Evolutionary conservation across 2,329 filamentous ascomycete species (phyloP).

Genomic region (Diaporthe citriasiana): DNA sequence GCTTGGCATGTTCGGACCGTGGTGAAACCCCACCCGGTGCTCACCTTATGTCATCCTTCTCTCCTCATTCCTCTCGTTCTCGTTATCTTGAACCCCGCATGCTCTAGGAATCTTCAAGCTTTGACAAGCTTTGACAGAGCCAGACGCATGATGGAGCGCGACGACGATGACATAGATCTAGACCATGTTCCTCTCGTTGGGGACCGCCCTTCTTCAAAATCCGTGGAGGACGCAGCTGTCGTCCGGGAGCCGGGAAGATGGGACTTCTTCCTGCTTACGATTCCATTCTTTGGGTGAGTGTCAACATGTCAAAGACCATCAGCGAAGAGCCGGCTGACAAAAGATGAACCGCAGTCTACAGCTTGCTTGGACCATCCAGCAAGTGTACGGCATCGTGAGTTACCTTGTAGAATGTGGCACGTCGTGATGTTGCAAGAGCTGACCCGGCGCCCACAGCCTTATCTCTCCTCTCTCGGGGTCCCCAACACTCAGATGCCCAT

Average conservation of each 20-base stretch:
- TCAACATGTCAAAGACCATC: no score
- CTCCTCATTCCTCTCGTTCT: not conserved
- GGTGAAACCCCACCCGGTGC: slow-evolving; percentile 11
- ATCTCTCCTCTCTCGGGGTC: slow-evolving; percentile 10
- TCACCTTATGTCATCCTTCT: not conserved
- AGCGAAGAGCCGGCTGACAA: not conserved
- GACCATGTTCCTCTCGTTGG: slow-evolving; percentile 9
- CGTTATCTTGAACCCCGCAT: not conserved
- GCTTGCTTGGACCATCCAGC: slow-evolving; percentile 21
- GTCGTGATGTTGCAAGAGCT: not conserved
- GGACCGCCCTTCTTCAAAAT: not conserved
- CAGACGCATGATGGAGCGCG: slow-evolving; percentile 8
- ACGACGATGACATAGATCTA: not conserved
- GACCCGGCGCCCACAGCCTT: not conserved
- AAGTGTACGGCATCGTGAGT: slow-evolving; percentile 25
- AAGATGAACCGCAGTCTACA: not conserved
- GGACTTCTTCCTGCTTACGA: slow-evolving; percentile 17
- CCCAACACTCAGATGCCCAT: slow-evolving; percentile 27
- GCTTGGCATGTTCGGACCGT: slow-evolving; percentile 21
- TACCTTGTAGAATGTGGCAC: not conserved
- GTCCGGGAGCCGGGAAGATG: slow-evolving; percentile 1
- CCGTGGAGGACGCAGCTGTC: not conserved
- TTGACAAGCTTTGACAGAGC: no score
- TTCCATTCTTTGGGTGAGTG: slow-evolving; percentile 18
- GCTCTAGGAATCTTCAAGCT: not conserved